A percentile compares a stretch with the other conserved stretches of the same genome.
phyloP scores from a whole-genome alignment of 768 basidiomycete species.

The Macrolepiota dolichaula region DNA sequence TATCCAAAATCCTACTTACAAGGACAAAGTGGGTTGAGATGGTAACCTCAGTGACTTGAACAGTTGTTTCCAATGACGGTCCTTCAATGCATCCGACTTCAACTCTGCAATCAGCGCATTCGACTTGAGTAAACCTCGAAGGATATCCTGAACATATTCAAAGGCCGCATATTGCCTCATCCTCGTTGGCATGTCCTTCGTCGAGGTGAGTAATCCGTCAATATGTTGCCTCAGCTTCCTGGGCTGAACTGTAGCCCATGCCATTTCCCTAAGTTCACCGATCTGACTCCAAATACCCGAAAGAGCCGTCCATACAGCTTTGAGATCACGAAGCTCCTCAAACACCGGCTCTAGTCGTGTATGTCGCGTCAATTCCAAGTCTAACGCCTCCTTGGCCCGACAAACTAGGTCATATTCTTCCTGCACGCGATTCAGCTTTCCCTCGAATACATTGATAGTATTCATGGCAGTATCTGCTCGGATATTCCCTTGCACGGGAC shows the following conservation, averaged over 20 bases:
- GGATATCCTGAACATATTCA: slow-evolving; percentile 92
- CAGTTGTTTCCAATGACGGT: slow-evolving; percentile 96
- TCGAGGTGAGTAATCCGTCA: slow-evolving; percentile 87
- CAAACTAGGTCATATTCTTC: slow-evolving; percentile 96
- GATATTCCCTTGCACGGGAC: slow-evolving; percentile 95
- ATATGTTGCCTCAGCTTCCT: slow-evolving; percentile 93
- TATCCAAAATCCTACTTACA: slow-evolving; percentile 40
- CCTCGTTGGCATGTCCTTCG: slow-evolving; percentile 97
- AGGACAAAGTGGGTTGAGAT: slow-evolving; percentile 68
- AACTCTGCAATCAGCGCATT: slow-evolving; percentile 90
- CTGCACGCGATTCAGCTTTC: slow-evolving; percentile 81
- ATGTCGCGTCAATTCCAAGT: slow-evolving; percentile 86
- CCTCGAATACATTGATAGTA: slow-evolving; percentile 93
- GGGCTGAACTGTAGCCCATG: slow-evolving; percentile 92
- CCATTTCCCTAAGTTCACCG: slow-evolving; percentile 78
- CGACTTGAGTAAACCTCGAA: slow-evolving; percentile 83
- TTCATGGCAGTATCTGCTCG: slow-evolving; percentile 96
- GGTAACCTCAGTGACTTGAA: slow-evolving; percentile 85
- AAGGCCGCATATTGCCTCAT: slow-evolving; percentile 99
- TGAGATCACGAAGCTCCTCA: slow-evolving; percentile 93
- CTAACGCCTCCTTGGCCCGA: slow-evolving; percentile 94
- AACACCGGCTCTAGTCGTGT: slow-evolving; percentile 91
- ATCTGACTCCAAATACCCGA: slow-evolving; percentile 97
- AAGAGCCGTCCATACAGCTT: slow-evolving; percentile 98
- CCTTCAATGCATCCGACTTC: slow-evolving; percentile 95